phyloP scores from a whole-genome alignment of 78 protist genomes.

The Polysphondylium violaceum region DNA sequence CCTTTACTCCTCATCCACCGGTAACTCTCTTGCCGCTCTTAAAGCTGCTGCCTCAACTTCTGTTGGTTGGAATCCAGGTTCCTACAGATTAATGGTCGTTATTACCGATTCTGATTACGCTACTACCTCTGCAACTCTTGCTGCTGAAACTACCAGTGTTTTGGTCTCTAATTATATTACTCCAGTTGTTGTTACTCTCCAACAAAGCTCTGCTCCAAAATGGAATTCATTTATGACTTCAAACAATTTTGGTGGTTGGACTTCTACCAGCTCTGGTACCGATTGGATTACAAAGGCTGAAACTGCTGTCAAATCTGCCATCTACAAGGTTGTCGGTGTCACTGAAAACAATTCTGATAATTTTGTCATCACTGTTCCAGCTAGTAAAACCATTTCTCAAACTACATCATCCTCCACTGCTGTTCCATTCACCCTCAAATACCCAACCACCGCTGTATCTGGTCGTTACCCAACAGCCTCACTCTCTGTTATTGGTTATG shows the following conservation, averaged over 20 bases:
- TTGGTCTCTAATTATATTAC: not conserved
- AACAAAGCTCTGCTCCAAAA: not conserved
- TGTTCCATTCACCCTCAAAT: not conserved
- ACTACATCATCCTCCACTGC: not conserved
- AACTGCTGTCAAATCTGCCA: not conserved
- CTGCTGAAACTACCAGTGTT: not conserved
- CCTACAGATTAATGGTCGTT: conserved; percentile 6
- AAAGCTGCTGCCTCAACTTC: conserved; percentile 18
- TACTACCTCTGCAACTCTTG: not conserved
- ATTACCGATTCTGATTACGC: conserved; percentile 28
- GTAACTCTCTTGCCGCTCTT: not conserved
- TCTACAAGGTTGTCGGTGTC: not conserved
- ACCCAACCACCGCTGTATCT: not conserved
- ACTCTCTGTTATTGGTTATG: conserved; percentile 46
- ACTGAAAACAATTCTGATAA: not conserved
- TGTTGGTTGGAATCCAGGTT: conserved; percentile 30
- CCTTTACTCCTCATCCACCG: not conserved
- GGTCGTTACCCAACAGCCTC: not conserved
- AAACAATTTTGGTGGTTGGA: conserved; percentile 1
- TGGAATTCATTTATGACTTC: conserved; percentile 3
- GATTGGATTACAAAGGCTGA: not conserved
- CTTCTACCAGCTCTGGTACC: not conserved
- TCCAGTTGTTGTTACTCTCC: conserved; percentile 20
- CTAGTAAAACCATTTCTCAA: too few relatives aligned
- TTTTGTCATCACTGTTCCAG: not conserved